phyloP scores from a whole-genome alignment of 2,329 filamentous ascomycete genomes.

The Aspergillus tubingensis region DNA sequence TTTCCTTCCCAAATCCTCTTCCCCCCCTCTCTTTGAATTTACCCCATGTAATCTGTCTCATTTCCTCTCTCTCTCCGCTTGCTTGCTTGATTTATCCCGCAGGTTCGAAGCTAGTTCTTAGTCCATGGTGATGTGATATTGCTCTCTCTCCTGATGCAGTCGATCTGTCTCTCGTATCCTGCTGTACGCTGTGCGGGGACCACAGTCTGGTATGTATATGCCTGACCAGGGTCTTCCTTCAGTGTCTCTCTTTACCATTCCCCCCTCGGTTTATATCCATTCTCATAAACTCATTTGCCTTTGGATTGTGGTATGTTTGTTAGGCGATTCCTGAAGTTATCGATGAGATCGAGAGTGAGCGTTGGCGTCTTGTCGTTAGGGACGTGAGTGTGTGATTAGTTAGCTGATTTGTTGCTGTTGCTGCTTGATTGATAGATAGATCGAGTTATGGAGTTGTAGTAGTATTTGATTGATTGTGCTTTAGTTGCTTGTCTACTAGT shows the following conservation, averaged over 20 bases:
- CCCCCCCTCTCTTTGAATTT: background rate
- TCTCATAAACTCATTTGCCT: background rate
- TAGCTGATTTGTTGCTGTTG: background rate
- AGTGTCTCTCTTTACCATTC: no score
- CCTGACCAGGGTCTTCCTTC: background rate
- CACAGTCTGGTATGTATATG: constrained; percentile 9
- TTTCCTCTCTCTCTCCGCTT: constrained; percentile 11
- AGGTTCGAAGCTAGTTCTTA: constrained; percentile 37
- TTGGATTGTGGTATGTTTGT: background rate
- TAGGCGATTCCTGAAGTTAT: background rate
- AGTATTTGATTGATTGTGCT: no score
- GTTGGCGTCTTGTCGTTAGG: background rate
- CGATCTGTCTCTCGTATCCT: background rate
- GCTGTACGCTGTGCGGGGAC: constrained; percentile 1
- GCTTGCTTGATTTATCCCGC: constrained; percentile 29
- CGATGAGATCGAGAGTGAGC: background rate
- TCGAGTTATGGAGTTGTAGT: no score
- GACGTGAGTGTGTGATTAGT: background rate
- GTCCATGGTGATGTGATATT: constrained; percentile 10
- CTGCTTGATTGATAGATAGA: no score
- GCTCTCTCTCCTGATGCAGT: constrained; percentile 1
- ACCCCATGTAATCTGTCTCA: constrained; percentile 19
- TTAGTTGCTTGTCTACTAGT: no score
- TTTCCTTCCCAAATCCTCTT: no score
- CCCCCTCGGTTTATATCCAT: no score